Percentiles rank a stretch among this genome's conserved stretches.
These are phyloP conservation scores for Penicillium sp. DNA, from an alignment of 2,329 filamentous ascomycete genomes.

Conservation along the genomic window DNA sequence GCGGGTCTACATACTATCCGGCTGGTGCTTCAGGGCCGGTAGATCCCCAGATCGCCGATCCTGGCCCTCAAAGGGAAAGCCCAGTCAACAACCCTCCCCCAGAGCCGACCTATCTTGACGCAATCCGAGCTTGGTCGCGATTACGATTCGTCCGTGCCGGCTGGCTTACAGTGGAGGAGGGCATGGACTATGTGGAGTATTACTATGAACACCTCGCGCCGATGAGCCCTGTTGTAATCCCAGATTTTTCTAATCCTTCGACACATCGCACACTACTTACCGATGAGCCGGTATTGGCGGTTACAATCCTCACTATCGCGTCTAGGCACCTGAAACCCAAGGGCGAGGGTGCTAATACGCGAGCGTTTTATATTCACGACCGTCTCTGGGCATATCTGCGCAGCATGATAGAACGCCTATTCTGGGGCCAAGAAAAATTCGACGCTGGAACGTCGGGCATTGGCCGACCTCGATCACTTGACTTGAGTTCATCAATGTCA, in stretches of 20 bases:
- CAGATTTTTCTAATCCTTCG: slow-evolving; percentile 80
- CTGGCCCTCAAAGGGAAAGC: slow-evolving; percentile 28
- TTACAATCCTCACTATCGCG: slow-evolving; percentile 87
- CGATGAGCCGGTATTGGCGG: slow-evolving; percentile 88
- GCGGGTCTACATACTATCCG: slow-evolving; percentile 50
- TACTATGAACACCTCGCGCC: slow-evolving; percentile 92
- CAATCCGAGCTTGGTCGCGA: slow-evolving; percentile 82
- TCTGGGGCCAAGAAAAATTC: slow-evolving; percentile 96
- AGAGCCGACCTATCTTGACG: slow-evolving; percentile 55
- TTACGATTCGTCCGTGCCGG: slow-evolving; percentile 95
- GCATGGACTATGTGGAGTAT: slow-evolving; percentile 91
- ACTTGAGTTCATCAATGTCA: slow-evolving; percentile 56
- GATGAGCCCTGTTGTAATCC: slow-evolving; percentile 88
- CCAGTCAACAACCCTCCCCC: slow-evolving; percentile 27
- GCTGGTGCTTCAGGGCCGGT: slow-evolving; percentile 26
- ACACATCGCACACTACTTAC: slow-evolving; percentile 77
- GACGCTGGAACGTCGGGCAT: slow-evolving; percentile 65
- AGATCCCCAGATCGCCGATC: slow-evolving; percentile 31
- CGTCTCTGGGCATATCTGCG: slow-evolving; percentile 93
- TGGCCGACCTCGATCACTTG: slow-evolving; percentile 68
- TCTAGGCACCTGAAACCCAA: slow-evolving; percentile 80
- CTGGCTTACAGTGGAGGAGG: slow-evolving; percentile 93
- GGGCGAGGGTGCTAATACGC: slow-evolving; percentile 76
- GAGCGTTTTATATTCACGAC: slow-evolving; percentile 89
- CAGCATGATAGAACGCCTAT: slow-evolving; percentile 90